Percentiles rank a stretch among this genome's conserved stretches.
These are phyloP conservation scores for Barnettozyma sp. DNA, from an alignment of 805 yeast species.

Conservation along the genomic window DNA sequence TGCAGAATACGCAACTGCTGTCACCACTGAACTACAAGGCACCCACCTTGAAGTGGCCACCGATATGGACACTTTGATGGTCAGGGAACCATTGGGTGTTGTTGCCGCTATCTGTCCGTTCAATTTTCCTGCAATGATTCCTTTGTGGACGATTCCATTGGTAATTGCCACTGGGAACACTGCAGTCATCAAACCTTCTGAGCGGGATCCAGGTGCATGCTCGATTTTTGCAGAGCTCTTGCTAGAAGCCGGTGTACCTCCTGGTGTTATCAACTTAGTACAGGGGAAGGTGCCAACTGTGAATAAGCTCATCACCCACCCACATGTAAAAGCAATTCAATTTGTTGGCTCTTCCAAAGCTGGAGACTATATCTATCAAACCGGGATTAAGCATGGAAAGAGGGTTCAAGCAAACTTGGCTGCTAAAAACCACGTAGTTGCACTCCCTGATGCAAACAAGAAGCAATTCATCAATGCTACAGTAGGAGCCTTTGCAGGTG, in stretches of 20 bases:
- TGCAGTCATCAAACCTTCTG: constrained; percentile 61
- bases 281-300: constrained; percentile 72
- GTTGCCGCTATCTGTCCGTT: constrained; percentile 77
- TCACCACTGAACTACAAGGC: constrained; percentile 60
- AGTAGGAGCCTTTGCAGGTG: constrained; percentile 75
- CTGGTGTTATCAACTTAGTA: constrained; percentile 62
- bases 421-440: constrained; percentile 69
- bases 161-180: constrained; percentile 63
- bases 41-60: constrained; percentile 57
- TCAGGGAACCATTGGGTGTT: constrained; percentile 66
- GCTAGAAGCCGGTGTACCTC: constrained; percentile 64
- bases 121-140: constrained; percentile 80
- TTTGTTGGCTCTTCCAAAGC: constrained; percentile 75
- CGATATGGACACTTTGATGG: constrained; percentile 72
- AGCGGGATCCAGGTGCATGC: constrained; percentile 75
- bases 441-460: constrained; percentile 67
- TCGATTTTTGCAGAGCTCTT: constrained; percentile 63
- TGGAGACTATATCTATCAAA: constrained; percentile 62
- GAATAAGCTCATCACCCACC: constrained; percentile 61
- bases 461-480: constrained; percentile 56
- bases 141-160: constrained; percentile 49
- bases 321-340: constrained; percentile 63
- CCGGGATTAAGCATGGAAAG: constrained; percentile 65
- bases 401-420: constrained; percentile 74
- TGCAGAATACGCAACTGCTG: constrained; percentile 66